Evolutionary conservation across 345 rosid genomes (phyloP), one percentile per base, ranked within the genome.

Genomic region (Arabis hirsuta): DNA sequence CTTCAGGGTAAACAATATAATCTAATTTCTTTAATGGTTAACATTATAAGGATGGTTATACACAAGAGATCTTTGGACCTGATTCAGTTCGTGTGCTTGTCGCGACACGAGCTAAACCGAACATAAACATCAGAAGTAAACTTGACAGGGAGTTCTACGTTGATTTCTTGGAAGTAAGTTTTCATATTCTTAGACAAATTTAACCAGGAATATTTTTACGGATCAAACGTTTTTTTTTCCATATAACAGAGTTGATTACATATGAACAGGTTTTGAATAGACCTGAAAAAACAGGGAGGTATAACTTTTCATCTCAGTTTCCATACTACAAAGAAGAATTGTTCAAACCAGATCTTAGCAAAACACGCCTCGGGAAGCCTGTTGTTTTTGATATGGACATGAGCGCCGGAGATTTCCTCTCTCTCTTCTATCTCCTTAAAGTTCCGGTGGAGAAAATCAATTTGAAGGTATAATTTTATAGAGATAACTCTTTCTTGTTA

Each of bases 311-410:
- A 9, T 81, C 86, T 39, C 87, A 91, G 34, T 94, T 91, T 73
- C 92, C 97, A 72, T 79, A 82, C 69, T 88, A 86, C 67, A 86
- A 56, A 58, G 80, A 94, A 81, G 91, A 83, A 19, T 41, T 73
- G 7, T 71, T 82, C 76, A 84, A 45, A 75, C 96, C 97, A 69
- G 79, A 85, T 62, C 81, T 86, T 32, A 80, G 78, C 64, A 77
- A 57, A 59, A 79, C 61, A 47, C 84, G 14, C 51, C 81, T 81
- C 0, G 97, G 98, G 16, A 90, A 86, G 81, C 90, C 97, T 9
- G 79, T 94, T 34, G 70, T 94, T 58, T 89, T 91, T 12, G 98
- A 94, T 75, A 94, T 88, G 95, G 98, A 94, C 63, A 94, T 94
- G 98, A 94, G 98, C 54, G 80, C 84, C 19, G 97, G 98, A 76